A percentile compares a stretch with the other conserved stretches of the same genome.
These are phyloP conservation scores for Grosmannia clavigera DNA, from an alignment of 2,329 filamentous ascomycete species.

Conservation along the genomic window DNA sequence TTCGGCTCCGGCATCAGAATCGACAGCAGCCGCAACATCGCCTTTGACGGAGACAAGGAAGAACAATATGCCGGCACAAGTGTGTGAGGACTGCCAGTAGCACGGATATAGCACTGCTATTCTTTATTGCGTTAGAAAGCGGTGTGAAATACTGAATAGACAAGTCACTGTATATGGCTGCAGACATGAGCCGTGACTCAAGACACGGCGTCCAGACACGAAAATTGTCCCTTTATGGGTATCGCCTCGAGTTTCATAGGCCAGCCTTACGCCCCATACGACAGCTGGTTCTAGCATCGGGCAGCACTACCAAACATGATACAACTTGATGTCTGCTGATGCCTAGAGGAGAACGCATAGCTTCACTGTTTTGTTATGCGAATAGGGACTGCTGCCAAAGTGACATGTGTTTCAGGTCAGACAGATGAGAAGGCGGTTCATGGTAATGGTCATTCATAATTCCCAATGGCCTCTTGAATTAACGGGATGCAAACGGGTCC, in stretches of 20 bases:
- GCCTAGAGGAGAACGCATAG: background rate
- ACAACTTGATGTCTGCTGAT: background rate
- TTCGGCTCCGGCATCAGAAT: background rate
- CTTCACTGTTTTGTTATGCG: background rate
- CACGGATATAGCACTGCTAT: background rate
- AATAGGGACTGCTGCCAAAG: background rate
- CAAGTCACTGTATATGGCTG: background rate
- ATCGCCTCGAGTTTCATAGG: no score
- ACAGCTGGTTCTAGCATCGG: no score
- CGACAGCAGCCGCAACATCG: background rate
- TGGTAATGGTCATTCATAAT: constrained; percentile 5
- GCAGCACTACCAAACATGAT: background rate
- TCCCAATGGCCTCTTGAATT: constrained; percentile 7
- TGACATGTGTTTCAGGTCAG: background rate
- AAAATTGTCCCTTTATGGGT: no score
- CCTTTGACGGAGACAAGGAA: background rate
- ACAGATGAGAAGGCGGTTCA: background rate
- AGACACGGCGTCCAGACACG: background rate
- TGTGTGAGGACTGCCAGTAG: constrained; percentile 25
- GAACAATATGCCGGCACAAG: constrained; percentile 3
- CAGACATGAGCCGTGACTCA: background rate
- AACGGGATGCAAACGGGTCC: constrained; percentile 3
- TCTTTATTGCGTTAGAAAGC: no score
- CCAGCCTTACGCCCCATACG: no score
- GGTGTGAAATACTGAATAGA: background rate